Evolutionary conservation across 2,329 filamentous ascomycete species (phyloP).

Genomic region (Akanthomyces uredinophilus): DNA sequence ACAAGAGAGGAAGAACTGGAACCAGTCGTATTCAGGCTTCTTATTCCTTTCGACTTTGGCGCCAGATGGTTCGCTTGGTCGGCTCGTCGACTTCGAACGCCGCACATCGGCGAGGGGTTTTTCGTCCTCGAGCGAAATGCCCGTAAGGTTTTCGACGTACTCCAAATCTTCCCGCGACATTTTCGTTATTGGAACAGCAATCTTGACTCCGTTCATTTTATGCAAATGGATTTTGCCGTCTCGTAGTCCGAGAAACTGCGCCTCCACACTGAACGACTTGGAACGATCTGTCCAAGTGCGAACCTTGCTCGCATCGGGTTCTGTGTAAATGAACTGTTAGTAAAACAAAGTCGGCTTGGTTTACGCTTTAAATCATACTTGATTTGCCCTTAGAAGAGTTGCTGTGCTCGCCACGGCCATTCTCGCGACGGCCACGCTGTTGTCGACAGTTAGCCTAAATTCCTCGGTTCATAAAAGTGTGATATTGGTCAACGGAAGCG

Average conservation of each 20-base stretch:
- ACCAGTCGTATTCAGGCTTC: conserved; percentile 90
- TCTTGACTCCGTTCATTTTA: conserved; percentile 97
- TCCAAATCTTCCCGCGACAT: conserved; percentile 95
- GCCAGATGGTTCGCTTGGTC: conserved; percentile 39
- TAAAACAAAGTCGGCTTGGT: background rate
- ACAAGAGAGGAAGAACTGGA: conserved; percentile 92
- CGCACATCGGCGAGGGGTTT: conserved; percentile 87
- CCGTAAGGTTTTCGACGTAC: conserved; percentile 86
- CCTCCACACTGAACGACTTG: conserved; percentile 94
- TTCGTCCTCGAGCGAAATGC: conserved; percentile 86
- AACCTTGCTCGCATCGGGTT: conserved; percentile 77
- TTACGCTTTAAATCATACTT: conserved; percentile 52
- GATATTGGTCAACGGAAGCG: conserved; percentile 55
- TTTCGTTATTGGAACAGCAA: conserved; percentile 89
- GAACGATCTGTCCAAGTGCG: conserved; percentile 93
- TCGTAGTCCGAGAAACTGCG: conserved; percentile 88
- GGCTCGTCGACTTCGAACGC: conserved; percentile 38
- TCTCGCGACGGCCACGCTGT: conserved; percentile 69
- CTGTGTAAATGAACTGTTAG: conserved; percentile 36
- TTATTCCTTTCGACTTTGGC: conserved; percentile 56
- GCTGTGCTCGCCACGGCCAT: conserved; percentile 52
- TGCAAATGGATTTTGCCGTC: conserved; percentile 97
- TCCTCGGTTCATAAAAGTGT: background rate
- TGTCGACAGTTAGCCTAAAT: conserved; percentile 60
- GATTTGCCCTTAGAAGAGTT: conserved; percentile 57